Evolutionary conservation across 192 early-diverging fungal genomes (phyloP).

Genomic region (Backusella mclennaniae): DNA sequence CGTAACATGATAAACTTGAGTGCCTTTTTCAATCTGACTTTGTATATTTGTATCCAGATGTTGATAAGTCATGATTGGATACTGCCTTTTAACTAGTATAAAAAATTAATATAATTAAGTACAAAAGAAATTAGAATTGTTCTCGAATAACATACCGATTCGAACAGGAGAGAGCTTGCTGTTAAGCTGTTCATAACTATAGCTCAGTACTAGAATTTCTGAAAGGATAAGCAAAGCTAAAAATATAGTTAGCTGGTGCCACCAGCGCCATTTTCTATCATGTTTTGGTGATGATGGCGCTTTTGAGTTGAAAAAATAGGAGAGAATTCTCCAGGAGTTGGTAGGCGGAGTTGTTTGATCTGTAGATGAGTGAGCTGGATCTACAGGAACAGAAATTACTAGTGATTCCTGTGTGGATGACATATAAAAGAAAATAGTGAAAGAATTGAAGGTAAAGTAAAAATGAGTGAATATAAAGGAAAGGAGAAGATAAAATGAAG

Average conservation of each 20-base stretch:
- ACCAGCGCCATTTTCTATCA: slow-evolving; percentile 34
- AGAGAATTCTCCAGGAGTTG: background rate
- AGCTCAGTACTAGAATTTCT: slow-evolving; percentile 5
- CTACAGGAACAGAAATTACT: background rate
- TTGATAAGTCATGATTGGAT: slow-evolving; percentile 45
- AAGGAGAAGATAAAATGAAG: background rate
- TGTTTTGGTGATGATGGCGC: slow-evolving; percentile 7
- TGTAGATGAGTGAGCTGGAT: background rate
- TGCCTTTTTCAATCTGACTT: slow-evolving; percentile 33
- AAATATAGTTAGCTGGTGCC: slow-evolving; percentile 22
- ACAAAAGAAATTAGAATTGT: background rate
- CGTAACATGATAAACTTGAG: slow-evolving; percentile 55
- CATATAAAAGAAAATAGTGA: background rate
- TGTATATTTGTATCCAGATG: slow-evolving; percentile 37
- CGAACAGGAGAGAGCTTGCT: slow-evolving; percentile 17
- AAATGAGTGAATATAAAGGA: slow-evolving; percentile 7
- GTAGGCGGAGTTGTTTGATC: background rate
- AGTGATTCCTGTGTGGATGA: background rate
- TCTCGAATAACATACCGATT: slow-evolving; percentile 26
- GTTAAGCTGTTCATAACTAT: slow-evolving; percentile 21
- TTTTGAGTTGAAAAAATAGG: background rate
- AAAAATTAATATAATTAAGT: background rate
- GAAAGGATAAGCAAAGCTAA: slow-evolving; percentile 10
- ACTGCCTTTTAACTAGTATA: slow-evolving; percentile 43
- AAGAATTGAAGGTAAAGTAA: background rate